A percentile compares a stretch with the other conserved stretches of the same genome.
These are phyloP conservation scores for Colletotrichum camelliae DNA, from an alignment of 2,329 filamentous ascomycete genomes.

Conservation along the genomic window DNA sequence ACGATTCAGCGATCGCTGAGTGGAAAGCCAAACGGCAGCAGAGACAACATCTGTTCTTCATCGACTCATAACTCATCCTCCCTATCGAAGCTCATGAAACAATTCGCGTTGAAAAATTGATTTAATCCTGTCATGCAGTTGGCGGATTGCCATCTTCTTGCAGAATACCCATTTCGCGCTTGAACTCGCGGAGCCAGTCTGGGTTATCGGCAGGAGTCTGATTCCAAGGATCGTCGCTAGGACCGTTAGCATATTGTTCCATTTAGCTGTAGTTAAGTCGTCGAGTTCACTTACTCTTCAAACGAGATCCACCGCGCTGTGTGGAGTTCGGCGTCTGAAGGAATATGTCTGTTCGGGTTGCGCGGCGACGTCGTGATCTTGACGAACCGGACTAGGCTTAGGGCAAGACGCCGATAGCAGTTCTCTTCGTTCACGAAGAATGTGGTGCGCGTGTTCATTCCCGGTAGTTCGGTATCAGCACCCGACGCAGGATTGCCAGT, in stretches of 20 bases:
- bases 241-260: background rate
- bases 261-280: fast-evolving
- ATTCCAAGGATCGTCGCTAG: slow-evolving; percentile 42
- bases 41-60: background rate
- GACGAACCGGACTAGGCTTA: slow-evolving; percentile 24
- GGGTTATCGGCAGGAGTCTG: slow-evolving; percentile 41
- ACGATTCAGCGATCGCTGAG: background rate
- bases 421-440: slow-evolving; percentile 29
- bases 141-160: background rate
- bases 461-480: background rate
- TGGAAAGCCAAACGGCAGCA: background rate
- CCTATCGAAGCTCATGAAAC: background rate
- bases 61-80: background rate
- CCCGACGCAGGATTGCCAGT: background rate
- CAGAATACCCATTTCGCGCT: slow-evolving; percentile 2
- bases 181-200: slow-evolving; percentile 31
- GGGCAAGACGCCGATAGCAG: slow-evolving; percentile 27
- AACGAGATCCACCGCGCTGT: slow-evolving; percentile 35
- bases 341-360: slow-evolving; percentile 32
- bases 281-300: slow-evolving; percentile 26
- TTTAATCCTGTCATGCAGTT: background rate
- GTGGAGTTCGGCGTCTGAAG: slow-evolving; percentile 41
- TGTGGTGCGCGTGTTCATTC: background rate
- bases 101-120: background rate
- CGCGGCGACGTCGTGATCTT: slow-evolving; percentile 31